phyloP scores from a whole-genome alignment of 176 grass and related monocot species.

The Pontederia crassipes region DNA sequence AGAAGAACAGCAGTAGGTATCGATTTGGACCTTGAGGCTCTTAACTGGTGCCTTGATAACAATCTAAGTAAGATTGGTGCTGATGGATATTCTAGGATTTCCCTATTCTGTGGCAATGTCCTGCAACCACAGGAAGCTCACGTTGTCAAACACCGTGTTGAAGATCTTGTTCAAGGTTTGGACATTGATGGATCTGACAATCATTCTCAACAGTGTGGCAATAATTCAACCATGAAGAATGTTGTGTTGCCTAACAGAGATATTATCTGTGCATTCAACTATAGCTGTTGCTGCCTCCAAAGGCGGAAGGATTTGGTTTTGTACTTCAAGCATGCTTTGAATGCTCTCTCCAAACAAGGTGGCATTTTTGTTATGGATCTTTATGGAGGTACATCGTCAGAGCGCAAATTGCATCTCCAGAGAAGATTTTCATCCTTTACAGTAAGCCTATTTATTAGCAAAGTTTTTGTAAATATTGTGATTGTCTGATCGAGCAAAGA shows the following conservation, averaged over 20 bases:
- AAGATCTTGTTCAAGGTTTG: slow-evolving; percentile 38
- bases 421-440: slow-evolving; percentile 66
- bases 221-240: slow-evolving; percentile 34
- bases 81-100: slow-evolving; percentile 70
- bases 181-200: slow-evolving; percentile 17
- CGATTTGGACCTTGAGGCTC: slow-evolving; percentile 87
- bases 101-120: slow-evolving; percentile 88
- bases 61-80: slow-evolving; percentile 52
- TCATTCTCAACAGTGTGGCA: slow-evolving; percentile 9
- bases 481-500: neutral
- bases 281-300: slow-evolving; percentile 92
- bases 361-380: slow-evolving; percentile 95
- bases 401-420: slow-evolving; percentile 70
- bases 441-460: slow-evolving; percentile 29
- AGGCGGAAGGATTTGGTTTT: slow-evolving; percentile 69
- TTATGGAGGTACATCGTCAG: slow-evolving; percentile 83
- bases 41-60: slow-evolving; percentile 87
- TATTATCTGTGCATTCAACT: slow-evolving; percentile 97
- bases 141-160: slow-evolving; percentile 31
- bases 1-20: slow-evolving; percentile 60
- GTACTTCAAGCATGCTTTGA: slow-evolving; percentile 66
- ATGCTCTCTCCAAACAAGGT: slow-evolving; percentile 54
- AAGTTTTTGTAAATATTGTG: neutral
- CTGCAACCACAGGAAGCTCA: slow-evolving; percentile 39
- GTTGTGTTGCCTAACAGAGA: slow-evolving; percentile 55